Base-by-base conservation (phyloP, 2,329 filamentous ascomycete species). In the Chaetomiaceae sp. region DNA sequence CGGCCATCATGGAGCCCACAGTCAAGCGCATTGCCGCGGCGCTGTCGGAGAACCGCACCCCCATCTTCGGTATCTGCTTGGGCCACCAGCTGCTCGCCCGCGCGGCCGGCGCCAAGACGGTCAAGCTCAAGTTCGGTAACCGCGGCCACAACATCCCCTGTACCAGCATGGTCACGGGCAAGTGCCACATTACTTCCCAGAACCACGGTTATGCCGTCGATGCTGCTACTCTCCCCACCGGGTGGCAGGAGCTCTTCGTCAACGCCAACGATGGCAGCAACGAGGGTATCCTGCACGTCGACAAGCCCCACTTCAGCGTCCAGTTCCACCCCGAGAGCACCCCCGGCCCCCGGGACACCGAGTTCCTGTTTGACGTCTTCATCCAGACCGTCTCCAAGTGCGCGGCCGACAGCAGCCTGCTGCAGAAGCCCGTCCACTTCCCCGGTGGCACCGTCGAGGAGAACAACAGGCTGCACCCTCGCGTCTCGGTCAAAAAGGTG, bases 91-190 rank as follows among this genome's bases (percentile, higher is more conserved):
- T 94, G 58, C 74, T 94, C 29, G 84, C 82, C 1, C 78, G 89
- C 27, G 85, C 88, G 1, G 68, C 90, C 53, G 87, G 84, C 6
- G 80, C 75, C n/a, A 80, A 81, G 58, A 85, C 94, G 0, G 73
- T 81, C 66, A 99, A 99, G 80, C 95, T 99, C 90, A 97, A 97
- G 80, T 99, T 96, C 66, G 94, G 94, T 75, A 99, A 99, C 76
- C 89, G 94, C 66, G 94, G 92, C 39, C 90, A 95, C 78, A 99
- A 99, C 75, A 97, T 99, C 66, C 94, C 94, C 40, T 96, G 91
- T 78, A 97, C 92, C 11, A 96, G 88, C 74, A 82, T 96, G 81
- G 78, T 97, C 61, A 95, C 92, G 40, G 94, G 94, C 64, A 91
- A 91, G 75, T 99, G 94, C 71, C 92, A 99, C 75, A 99, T 99